These are phyloP conservation scores for Suillus tomentosus DNA, from an alignment of 768 basidiomycete genomes.

Conservation along the genomic window DNA sequence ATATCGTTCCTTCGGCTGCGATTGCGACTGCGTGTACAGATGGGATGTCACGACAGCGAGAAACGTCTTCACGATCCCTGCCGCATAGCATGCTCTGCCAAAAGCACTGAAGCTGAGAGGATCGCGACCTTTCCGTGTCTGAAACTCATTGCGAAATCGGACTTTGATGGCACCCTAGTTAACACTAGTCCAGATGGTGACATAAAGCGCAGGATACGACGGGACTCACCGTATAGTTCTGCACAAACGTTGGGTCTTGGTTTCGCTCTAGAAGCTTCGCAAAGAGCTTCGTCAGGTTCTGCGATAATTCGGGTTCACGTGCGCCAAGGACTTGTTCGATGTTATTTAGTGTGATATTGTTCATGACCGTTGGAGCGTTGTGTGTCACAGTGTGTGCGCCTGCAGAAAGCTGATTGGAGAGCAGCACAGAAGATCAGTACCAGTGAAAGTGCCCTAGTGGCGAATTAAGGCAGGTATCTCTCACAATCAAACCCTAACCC, in stretches of 20 bases:
- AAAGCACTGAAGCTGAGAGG: constrained; percentile 18
- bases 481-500: constrained; percentile 1
- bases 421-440: not conserved
- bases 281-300: constrained; percentile 25
- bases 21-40: constrained; percentile 16
- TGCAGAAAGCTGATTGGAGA: not conserved
- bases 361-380: constrained; percentile 9
- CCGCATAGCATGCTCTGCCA: constrained; percentile 23
- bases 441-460: not conserved
- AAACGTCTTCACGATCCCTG: constrained; percentile 32
- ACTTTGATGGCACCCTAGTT: constrained; percentile 21
- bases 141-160: not conserved
- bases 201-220: not conserved
- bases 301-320: constrained; percentile 15
- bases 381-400: too few species aligned
- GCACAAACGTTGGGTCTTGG: constrained; percentile 24
- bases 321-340: constrained; percentile 20
- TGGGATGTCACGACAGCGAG: constrained; percentile 23
- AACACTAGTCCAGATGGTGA: not conserved
- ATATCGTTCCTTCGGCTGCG: constrained; percentile 15
- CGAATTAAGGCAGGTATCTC: not conserved
- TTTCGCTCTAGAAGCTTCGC: constrained; percentile 24
- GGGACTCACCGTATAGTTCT: constrained; percentile 20
- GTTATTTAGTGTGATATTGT: constrained; percentile 22
- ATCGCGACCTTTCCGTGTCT: not conserved